These are phyloP conservation scores for Carpinus fangiana DNA, from an alignment of 306 rosid genomes.

Conservation along the genomic window DNA sequence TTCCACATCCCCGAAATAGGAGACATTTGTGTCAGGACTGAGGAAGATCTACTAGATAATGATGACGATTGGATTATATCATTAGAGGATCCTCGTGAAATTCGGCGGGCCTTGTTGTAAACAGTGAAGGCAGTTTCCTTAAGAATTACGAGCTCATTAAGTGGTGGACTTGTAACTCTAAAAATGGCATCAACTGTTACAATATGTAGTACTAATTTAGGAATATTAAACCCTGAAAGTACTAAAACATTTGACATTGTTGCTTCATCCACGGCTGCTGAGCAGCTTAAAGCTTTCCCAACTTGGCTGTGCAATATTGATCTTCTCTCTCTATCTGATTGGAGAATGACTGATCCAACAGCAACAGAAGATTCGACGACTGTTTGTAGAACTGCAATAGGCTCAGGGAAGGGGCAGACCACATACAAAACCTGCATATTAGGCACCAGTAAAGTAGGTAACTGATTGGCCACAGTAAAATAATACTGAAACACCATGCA, in stretches of 20 bases:
- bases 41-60: conserved; percentile 67
- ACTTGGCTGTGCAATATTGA: conserved; percentile 78
- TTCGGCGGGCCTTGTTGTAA: conserved; percentile 90
- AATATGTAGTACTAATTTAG: conserved; percentile 89
- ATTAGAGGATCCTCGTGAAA: conserved; percentile 74
- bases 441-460: conserved; percentile 12
- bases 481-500: conserved; percentile 1
- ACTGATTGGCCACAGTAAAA: conserved; percentile 17
- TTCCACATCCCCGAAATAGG: conserved; percentile 92
- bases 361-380: conserved; percentile 89
- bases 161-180: conserved; percentile 88
- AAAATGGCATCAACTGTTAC: conserved; percentile 94
- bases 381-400: conserved; percentile 87
- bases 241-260: conserved; percentile 77
- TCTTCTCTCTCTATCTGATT: conserved; percentile 86
- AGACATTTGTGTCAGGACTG: conserved; percentile 78
- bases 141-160: conserved; percentile 79
- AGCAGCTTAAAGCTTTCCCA: conserved; percentile 88
- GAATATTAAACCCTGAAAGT: conserved; percentile 83
- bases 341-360: conserved; percentile 81
- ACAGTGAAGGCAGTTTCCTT: conserved; percentile 95
- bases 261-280: conserved; percentile 93
- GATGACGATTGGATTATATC: conserved; percentile 64
- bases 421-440: conserved; percentile 83
- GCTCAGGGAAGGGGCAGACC: conserved; percentile 97